A percentile compares a stretch with the other conserved stretches of the same genome.
These are phyloP conservation scores for Sclerotinia nivalis DNA, from an alignment of 2,329 filamentous ascomycete genomes.

Conservation along the genomic window DNA sequence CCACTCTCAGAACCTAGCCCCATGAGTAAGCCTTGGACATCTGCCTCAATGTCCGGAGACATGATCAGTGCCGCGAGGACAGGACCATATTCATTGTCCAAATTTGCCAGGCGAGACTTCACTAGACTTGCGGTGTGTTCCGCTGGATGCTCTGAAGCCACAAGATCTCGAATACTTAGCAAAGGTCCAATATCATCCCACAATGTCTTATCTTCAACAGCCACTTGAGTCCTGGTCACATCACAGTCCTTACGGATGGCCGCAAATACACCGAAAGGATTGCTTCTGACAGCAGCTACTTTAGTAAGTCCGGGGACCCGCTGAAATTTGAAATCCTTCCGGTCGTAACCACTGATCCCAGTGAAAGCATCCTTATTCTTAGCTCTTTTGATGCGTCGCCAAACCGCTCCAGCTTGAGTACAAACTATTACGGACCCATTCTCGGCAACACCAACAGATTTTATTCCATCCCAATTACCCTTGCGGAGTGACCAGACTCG, in stretches of 20 bases:
- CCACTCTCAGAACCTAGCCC: conserved; percentile 44
- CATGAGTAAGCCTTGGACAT: conserved; percentile 55
- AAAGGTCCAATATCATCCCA: conserved; percentile 74
- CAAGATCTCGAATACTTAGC: conserved; percentile 65
- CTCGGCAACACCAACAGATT: conserved; percentile 85
- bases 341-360: conserved; percentile 56
- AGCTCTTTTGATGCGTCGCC: conserved; percentile 79
- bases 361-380: conserved; percentile 70
- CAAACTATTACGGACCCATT: conserved; percentile 94
- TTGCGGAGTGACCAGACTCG: conserved; percentile 90
- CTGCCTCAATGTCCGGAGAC: conserved; percentile 65
- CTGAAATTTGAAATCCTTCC: conserved; percentile 94
- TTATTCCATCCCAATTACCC: conserved; percentile 63
- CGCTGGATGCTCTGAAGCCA: conserved; percentile 45
- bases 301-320: conserved; percentile 85
- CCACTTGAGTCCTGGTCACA: conserved; percentile 71
- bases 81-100: conserved; percentile 54
- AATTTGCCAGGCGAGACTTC: conserved; percentile 48
- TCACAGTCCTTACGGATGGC: conserved; percentile 83
- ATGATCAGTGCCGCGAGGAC: conserved; percentile 57
- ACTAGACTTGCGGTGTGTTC: conserved; percentile 43
- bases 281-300: conserved; percentile 81
- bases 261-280: conserved; percentile 85
- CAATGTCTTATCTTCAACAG: conserved; percentile 64
- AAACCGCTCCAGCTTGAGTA: conserved; percentile 89